These are phyloP conservation scores for Brassica rapa DNA, from an alignment of 345 rosid species.

Conservation along the genomic window DNA sequence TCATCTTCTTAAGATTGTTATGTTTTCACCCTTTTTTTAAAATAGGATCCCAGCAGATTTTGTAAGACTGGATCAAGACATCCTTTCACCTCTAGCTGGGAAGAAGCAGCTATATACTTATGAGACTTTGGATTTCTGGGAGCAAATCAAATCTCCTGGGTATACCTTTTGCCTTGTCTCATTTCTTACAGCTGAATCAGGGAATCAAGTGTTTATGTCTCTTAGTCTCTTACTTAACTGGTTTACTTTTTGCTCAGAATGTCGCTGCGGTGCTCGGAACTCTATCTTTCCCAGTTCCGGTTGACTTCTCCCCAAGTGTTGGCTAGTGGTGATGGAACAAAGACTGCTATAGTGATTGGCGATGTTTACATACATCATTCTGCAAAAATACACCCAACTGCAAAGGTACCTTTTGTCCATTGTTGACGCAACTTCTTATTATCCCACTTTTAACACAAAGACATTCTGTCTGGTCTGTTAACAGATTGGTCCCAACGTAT, in stretches of 20 bases:
- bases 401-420: slow-evolving; percentile 57
- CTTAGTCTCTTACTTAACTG: slow-evolving; percentile 8
- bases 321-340: slow-evolving; percentile 82
- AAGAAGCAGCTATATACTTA: slow-evolving; percentile 80
- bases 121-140: slow-evolving; percentile 93
- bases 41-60: slow-evolving; percentile 71
- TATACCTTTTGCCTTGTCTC: slow-evolving; percentile 37
- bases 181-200: slow-evolving; percentile 7
- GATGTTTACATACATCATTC: slow-evolving; percentile 94
- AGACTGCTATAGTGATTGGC: slow-evolving; percentile 64
- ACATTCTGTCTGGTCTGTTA: slow-evolving; percentile 12
- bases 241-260: slow-evolving; percentile 55
- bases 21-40: neutral
- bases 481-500: slow-evolving; percentile 95
- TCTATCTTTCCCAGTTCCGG: slow-evolving; percentile 82
- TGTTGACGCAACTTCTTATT: neutral
- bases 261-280: slow-evolving; percentile 80
- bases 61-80: slow-evolving; percentile 91
- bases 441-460: neutral
- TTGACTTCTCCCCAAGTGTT: slow-evolving; percentile 66
- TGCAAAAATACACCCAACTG: slow-evolving; percentile 93
- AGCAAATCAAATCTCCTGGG: slow-evolving; percentile 98
- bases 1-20: slow-evolving; percentile 27
- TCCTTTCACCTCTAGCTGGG: slow-evolving; percentile 93
- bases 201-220: neutral